A percentile compares a stretch with the other conserved stretches of the same genome.
phyloP scores from a whole-genome alignment of 306 rosid species.

The Mimosa pudica region DNA sequence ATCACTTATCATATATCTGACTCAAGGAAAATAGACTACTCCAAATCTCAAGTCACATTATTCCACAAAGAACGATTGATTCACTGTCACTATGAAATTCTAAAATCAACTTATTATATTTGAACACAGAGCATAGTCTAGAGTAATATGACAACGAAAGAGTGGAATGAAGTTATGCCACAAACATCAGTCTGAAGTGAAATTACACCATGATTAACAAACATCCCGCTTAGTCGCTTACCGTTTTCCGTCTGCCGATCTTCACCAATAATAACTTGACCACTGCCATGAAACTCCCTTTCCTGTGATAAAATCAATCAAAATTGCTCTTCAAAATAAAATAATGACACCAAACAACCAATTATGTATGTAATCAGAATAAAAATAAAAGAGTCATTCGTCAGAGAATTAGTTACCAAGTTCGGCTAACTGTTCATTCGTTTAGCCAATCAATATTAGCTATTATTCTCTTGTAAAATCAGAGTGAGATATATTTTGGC shows the following conservation, averaged over 20 bases:
- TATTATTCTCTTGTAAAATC: too few relatives aligned
- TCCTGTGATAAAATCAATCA: conserved; percentile 60
- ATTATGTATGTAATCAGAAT: too few relatives aligned
- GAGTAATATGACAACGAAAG: not conserved
- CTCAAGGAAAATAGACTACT: not conserved
- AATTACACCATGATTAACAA: conserved; percentile 16
- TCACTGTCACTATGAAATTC: not conserved
- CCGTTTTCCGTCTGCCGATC: conserved; percentile 60
- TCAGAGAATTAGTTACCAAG: too few relatives aligned
- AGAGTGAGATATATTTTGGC: too few relatives aligned
- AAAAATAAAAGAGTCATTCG: too few relatives aligned
- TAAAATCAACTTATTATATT: not conserved
- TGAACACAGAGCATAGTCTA: not conserved
- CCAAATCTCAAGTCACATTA: not conserved
- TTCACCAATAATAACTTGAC: conserved; percentile 52
- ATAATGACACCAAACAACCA: not conserved
- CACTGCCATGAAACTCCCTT: conserved; percentile 64
- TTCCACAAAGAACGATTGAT: conserved; percentile 17
- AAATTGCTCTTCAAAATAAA: conserved; percentile 6
- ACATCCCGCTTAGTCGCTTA: conserved; percentile 41
- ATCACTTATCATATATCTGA: not conserved
- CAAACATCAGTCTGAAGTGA: not conserved
- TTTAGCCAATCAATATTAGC: too few relatives aligned
- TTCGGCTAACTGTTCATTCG: too few relatives aligned
- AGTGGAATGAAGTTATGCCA: not conserved